Evolutionary conservation across 225 moss, liverwort and hornwort genomes (phyloP), one percentile per base, ranked within the genome.

Genomic region (Bryoerythrophyllum caledonicum): DNA sequence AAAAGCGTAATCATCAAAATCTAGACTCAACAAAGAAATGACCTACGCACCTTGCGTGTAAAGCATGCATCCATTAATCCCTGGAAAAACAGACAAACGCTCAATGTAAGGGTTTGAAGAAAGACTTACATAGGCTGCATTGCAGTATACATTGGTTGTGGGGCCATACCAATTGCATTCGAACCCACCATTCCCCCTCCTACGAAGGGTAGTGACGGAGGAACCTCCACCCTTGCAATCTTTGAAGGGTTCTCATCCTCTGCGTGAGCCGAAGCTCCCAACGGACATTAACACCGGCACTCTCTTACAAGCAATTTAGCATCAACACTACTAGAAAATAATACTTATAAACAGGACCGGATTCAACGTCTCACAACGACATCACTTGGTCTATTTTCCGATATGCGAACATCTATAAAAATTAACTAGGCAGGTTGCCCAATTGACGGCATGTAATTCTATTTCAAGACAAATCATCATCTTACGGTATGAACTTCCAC

Each of bases 11-110:
- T 20, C 76, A 59, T 68, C 81, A 75, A 73, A 49, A 76, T 79
- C 77, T 86, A 81, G 78, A 91, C 63, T 76, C 72, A 54, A 80
- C 84, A 79, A 89, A 87, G 91, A 91, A 86, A 89, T 91, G 90
- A 86, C 93, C 91, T 87, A 93, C 91, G 89, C 91, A 93, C 93
- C 93, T 93, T 93, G 91, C 84, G 76, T 79, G 91, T 84, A 91
- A n/a, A 93, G 82, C 87, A 93, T 85, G 91, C 86, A 93, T 87
- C 91, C 89, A 88, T 88, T 88, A 84, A 93, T 86, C 91, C 93
- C 93, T 93, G 91, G 89, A 87, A 83, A 86, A 90, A 88, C 86
- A 85, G 83, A 86, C 86, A 90, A 86, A 85, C 88, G 78, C 71
- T 85, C 78, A 77, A 63, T 83, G 92, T 90, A 88, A 95, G 86